Evolutionary conservation across 2,329 filamentous ascomycete species (phyloP).

Genomic region (Meredithiella fracta): DNA sequence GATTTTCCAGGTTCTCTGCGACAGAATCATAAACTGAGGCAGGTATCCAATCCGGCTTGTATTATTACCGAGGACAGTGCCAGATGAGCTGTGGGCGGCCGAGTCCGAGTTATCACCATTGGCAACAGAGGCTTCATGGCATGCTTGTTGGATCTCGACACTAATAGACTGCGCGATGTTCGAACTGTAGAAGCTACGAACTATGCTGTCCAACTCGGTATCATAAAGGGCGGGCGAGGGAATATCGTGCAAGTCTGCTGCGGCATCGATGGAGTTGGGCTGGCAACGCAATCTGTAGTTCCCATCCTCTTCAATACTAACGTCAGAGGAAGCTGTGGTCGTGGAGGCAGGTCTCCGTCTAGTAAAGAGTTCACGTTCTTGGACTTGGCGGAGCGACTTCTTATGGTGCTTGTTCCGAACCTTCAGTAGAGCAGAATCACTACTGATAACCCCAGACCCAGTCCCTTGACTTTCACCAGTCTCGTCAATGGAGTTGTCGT

Average conservation of each 20-base stretch:
- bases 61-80: slow-evolving; percentile 51
- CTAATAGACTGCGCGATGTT: slow-evolving; percentile 58
- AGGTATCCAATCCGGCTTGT: slow-evolving; percentile 67
- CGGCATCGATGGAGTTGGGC: slow-evolving; percentile 9
- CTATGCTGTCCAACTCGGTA: slow-evolving; percentile 69
- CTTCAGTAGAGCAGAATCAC: slow-evolving; percentile 46
- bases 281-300: slow-evolving; percentile 31
- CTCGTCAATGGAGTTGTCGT: slow-evolving; percentile 35
- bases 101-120: slow-evolving; percentile 47
- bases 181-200: slow-evolving; percentile 59
- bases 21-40: slow-evolving; percentile 78
- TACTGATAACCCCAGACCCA: slow-evolving; percentile 52
- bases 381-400: slow-evolving; percentile 67
- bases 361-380: slow-evolving; percentile 82
- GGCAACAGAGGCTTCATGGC: slow-evolving; percentile 25
- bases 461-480: slow-evolving; percentile 67
- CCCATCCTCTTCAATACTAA: slow-evolving; percentile 33
- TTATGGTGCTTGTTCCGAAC: slow-evolving; percentile 45
- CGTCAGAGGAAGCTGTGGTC: slow-evolving; percentile 46
- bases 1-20: slow-evolving; percentile 88
- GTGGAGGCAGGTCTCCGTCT: slow-evolving; percentile 49
- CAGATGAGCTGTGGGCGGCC: slow-evolving; percentile 17
- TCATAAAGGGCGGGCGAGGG: slow-evolving; percentile 42
- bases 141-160: slow-evolving; percentile 47
- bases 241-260: slow-evolving; percentile 51